These are phyloP conservation scores for Galeopsis tetrahit DNA, from an alignment of 257 asterid species.

Conservation along the genomic window DNA sequence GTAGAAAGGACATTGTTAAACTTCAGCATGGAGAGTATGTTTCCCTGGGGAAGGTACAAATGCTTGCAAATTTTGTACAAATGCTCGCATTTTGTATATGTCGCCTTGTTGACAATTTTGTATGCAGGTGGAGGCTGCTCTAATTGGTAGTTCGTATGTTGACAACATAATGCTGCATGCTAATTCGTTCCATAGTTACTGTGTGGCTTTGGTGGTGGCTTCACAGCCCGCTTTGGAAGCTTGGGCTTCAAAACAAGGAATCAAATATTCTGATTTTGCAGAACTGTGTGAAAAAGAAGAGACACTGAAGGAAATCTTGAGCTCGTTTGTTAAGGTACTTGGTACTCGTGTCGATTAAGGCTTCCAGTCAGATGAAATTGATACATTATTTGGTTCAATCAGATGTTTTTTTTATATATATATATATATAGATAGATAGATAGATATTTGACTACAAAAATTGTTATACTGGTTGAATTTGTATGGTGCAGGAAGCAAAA, in stretches of 20 bases:
- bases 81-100: background rate
- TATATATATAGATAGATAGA: background rate
- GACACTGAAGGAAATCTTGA: conserved; percentile 72
- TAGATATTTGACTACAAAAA: background rate
- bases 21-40: conserved; percentile 99
- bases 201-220: conserved; percentile 93
- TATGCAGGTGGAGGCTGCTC: conserved; percentile 91
- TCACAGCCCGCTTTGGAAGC: conserved; percentile 71
- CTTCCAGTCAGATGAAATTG: background rate
- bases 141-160: conserved; percentile 62
- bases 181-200: conserved; percentile 77
- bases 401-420: background rate
- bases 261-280: conserved; percentile 59
- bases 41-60: conserved; percentile 84
- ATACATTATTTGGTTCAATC: background rate
- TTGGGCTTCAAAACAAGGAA: conserved; percentile 76
- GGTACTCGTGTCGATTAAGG: background rate
- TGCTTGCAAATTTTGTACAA: background rate
- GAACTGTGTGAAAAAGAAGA: conserved; percentile 75
- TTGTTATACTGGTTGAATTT: background rate
- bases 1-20: conserved; percentile 92
- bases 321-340: conserved; percentile 76
- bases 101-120: background rate
- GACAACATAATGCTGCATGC: conserved; percentile 95
- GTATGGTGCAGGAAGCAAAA: conserved; percentile 68